phyloP scores from a whole-genome alignment of 441 rosid species.

The Bruguiera hainesii region DNA sequence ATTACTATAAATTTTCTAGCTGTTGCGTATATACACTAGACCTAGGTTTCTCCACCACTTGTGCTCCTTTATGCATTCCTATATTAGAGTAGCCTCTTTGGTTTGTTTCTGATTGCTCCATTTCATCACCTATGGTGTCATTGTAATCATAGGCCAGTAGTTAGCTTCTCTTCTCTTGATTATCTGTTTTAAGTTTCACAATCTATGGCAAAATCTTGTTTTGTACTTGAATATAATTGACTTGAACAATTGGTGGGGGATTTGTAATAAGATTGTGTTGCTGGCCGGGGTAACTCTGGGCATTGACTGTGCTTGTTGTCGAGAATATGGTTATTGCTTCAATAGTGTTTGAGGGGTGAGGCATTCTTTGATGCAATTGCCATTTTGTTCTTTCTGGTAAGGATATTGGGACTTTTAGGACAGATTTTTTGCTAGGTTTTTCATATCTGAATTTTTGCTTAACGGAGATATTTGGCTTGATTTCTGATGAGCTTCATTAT shows the following conservation, averaged over 20 bases:
- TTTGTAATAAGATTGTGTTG: background rate
- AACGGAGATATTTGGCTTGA: constrained; percentile 7
- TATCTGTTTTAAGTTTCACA: background rate
- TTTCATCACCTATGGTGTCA: background rate
- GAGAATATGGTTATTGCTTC: background rate
- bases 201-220: background rate
- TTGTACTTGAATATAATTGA: background rate
- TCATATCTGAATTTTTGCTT: constrained; percentile 5
- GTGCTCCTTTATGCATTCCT: background rate
- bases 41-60: background rate
- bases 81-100: background rate
- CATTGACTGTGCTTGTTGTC: background rate
- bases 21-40: background rate
- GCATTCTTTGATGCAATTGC: background rate
- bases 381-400: background rate
- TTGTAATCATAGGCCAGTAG: background rate
- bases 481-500: constrained; percentile 20
- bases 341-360: background rate
- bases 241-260: background rate
- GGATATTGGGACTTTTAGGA: constrained; percentile 5
- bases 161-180: background rate
- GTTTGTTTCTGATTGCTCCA: background rate
- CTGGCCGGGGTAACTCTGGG: too few relatives aligned
- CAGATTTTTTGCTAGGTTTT: background rate
- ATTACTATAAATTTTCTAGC: background rate